Percentiles rank a stretch among this genome's conserved stretches.
Conservation (phyloP, 1,284 basidiomycete species). For the Ustilago crameri region DNA sequence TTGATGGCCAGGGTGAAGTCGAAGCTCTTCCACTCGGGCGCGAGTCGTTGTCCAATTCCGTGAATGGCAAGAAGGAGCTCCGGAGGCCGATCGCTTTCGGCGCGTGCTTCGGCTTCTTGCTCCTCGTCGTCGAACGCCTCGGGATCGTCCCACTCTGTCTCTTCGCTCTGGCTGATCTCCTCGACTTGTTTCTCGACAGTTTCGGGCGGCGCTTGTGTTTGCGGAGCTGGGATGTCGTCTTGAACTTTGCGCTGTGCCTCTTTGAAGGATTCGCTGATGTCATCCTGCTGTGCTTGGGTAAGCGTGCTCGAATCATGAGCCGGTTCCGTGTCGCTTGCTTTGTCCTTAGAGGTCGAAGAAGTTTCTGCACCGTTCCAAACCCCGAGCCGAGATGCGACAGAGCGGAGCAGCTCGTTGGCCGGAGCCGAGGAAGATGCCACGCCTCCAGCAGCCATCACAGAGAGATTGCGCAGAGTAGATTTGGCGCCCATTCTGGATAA, state of each 20-base stretch:
- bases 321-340: constrained; percentile 12
- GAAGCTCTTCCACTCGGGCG: constrained; percentile 55
- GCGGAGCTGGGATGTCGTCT: constrained; percentile 26
- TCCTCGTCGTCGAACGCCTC: constrained; percentile 50
- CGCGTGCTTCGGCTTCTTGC: constrained; percentile 24
- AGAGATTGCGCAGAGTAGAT: constrained; percentile 27
- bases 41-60: constrained; percentile 63
- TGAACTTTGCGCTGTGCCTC: constrained; percentile 44
- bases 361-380: constrained; percentile 21
- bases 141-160: constrained; percentile 43
- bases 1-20: constrained; percentile 54
- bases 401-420: constrained; percentile 47
- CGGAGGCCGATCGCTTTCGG: constrained; percentile 34
- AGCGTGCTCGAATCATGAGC: constrained; percentile 18
- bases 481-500: constrained; percentile 26
- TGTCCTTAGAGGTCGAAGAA: constrained; percentile 8
- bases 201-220: not conserved
- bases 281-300: constrained; percentile 30
- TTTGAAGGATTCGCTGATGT: constrained; percentile 47
- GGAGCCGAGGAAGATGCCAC: constrained; percentile 29
- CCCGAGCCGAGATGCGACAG: constrained; percentile 42
- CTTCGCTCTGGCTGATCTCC: constrained; percentile 11
- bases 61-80: constrained; percentile 52
- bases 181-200: constrained; percentile 5
- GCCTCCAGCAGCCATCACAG: constrained; percentile 27